Percentiles rank a stretch among this genome's conserved stretches.
Evolutionary conservation across 805 yeast genomes (phyloP).

Genomic region (Candida awuae): DNA sequence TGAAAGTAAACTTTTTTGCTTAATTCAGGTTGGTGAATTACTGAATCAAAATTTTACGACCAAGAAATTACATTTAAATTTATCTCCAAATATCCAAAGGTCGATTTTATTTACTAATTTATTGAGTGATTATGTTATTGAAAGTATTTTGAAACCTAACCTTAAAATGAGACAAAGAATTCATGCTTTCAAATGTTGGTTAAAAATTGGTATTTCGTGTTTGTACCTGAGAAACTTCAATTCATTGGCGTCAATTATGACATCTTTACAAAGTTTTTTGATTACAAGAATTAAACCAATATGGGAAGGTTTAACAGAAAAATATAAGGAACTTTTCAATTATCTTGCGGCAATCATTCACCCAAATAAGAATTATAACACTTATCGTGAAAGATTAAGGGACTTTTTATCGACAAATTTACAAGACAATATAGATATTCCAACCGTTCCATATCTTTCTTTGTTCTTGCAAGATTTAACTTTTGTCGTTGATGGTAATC

Average conservation of each 20-base stretch:
- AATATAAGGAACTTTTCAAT: conserved; percentile 53
- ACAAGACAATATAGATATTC: conserved; percentile 38
- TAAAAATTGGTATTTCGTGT: conserved; percentile 65
- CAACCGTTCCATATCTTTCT: conserved; percentile 70
- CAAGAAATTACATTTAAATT: conserved; percentile 47
- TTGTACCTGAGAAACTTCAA: conserved; percentile 68
- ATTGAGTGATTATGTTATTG: conserved; percentile 64
- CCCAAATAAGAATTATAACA: conserved; percentile 65
- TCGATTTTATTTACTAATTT: conserved; percentile 64
- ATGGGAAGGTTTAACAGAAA: conserved; percentile 52
- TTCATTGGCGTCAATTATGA: conserved; percentile 71
- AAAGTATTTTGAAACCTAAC: conserved; percentile 52
- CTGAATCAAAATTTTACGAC: conserved; percentile 56
- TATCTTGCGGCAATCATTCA: conserved; percentile 62
- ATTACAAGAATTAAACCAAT: conserved; percentile 53
- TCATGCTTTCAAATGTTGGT: conserved; percentile 57
- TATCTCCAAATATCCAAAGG: conserved; percentile 56
- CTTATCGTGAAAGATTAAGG: conserved; percentile 56
- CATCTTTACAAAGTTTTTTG: conserved; percentile 65
- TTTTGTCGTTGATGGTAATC: conserved; percentile 75
- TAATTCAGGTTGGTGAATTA: conserved; percentile 57
- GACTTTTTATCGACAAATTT: conserved; percentile 44
- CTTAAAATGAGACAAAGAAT: conserved; percentile 42
- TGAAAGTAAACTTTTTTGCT: conserved; percentile 59
- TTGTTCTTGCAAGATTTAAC: conserved; percentile 72